Conservation (phyloP, 2,329 filamentous ascomycete species). For the Canariomyces notabilis region DNA sequence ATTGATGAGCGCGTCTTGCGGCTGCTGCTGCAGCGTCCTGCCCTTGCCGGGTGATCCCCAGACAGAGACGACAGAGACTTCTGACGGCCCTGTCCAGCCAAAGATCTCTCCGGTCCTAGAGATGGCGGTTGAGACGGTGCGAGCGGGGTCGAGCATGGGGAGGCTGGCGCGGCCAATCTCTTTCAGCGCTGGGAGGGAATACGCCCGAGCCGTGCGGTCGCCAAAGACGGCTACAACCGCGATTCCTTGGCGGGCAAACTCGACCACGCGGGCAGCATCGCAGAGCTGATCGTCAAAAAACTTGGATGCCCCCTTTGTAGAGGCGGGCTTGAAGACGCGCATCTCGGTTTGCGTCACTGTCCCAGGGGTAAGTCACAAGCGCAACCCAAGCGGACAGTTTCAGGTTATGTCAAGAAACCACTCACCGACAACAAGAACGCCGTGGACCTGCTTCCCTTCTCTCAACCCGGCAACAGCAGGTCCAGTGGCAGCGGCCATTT, state of each 20-base stretch:
- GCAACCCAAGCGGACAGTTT: neutral
- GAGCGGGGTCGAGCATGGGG: conserved; percentile 65
- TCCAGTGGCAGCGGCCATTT: conserved; percentile 70
- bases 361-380: conserved; percentile 24
- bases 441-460: conserved; percentile 69
- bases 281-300: conserved; percentile 80
- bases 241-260: conserved; percentile 68
- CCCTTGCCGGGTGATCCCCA: conserved; percentile 63
- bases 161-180: conserved; percentile 70
- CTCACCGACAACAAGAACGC: conserved; percentile 70
- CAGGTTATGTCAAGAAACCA: too few relatives aligned
- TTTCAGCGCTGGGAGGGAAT: conserved; percentile 79
- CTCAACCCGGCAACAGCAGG: conserved; percentile 69
- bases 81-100: conserved; percentile 83
- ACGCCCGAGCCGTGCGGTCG: conserved; percentile 73
- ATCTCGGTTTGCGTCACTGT: conserved; percentile 64
- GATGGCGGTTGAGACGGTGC: conserved; percentile 65
- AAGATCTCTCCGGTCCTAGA: conserved; percentile 76
- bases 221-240: conserved; percentile 81
- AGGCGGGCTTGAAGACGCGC: conserved; percentile 83
- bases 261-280: conserved; percentile 71
- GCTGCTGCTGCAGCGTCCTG: conserved; percentile 53
- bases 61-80: conserved; percentile 75
- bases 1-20: conserved; percentile 73
- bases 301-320: conserved; percentile 85